Conservation (phyloP, 768 basidiomycete species). For the Mycena maculata region DNA sequence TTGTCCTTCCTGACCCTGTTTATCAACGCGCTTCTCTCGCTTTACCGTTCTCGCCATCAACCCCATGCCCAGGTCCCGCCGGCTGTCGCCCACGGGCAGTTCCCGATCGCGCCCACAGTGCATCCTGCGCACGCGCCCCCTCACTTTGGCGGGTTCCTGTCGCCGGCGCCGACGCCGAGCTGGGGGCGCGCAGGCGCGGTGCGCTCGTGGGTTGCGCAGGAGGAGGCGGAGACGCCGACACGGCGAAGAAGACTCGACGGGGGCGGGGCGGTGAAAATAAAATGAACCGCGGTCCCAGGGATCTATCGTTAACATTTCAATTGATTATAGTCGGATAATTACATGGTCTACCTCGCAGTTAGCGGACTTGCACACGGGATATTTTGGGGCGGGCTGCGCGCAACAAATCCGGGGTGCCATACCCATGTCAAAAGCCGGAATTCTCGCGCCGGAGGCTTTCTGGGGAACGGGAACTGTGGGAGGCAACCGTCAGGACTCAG, state of each 20-base stretch:
- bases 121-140: conserved; percentile 56
- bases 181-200: conserved; percentile 51
- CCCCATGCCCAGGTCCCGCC: conserved; percentile 42
- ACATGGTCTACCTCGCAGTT: conserved; percentile 9
- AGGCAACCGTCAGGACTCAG: conserved; percentile 19
- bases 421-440: conserved; percentile 20
- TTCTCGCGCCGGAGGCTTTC: conserved; percentile 5
- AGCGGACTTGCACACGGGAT: no score
- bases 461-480: conserved; percentile 19
- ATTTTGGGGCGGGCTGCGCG: conserved; percentile 7
- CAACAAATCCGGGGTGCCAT: conserved; percentile 21
- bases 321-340: conserved; percentile 9
- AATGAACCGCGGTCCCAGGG: conserved; percentile 45
- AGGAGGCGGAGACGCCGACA: conserved; percentile 57
- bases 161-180: conserved; percentile 60
- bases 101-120: conserved; percentile 47
- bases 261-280: conserved; percentile 65
- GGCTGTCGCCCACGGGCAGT: conserved; percentile 16
- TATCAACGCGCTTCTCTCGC: conserved; percentile 81
- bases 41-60: conserved; percentile 78
- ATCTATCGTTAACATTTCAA: conserved; percentile 8
- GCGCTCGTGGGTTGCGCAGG: conserved; percentile 48
- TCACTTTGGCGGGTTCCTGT: conserved; percentile 59
- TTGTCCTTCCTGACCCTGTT: conserved; percentile 82
- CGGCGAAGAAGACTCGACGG: conserved; percentile 69